phyloP scores from a whole-genome alignment of 805 yeast genomes.

The Wickerhamiella domercqiae region DNA sequence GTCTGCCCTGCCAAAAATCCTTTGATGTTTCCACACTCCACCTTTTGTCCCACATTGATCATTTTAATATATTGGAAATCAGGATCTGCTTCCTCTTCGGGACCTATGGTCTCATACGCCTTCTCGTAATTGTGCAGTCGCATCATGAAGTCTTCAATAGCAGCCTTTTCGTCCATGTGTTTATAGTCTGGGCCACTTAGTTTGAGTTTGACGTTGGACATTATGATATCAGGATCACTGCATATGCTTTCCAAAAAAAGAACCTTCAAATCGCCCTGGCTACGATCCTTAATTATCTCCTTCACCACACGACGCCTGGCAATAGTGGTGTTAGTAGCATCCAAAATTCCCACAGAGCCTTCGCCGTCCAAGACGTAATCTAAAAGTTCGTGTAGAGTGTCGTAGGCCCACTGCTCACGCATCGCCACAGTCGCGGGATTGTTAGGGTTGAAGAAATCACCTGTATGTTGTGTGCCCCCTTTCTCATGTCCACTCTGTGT shows the following conservation, averaged over 20 bases:
- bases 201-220: slow-evolving; percentile 70
- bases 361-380: slow-evolving; percentile 66
- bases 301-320: slow-evolving; percentile 53
- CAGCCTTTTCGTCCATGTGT: slow-evolving; percentile 66
- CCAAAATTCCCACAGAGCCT: slow-evolving; percentile 87
- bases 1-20: slow-evolving; percentile 86
- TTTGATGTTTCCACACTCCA: slow-evolving; percentile 79
- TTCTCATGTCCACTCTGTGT: not conserved
- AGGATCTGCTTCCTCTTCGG: slow-evolving; percentile 44
- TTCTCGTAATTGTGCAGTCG: slow-evolving; percentile 70
- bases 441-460: slow-evolving; percentile 74
- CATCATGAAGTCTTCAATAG: slow-evolving; percentile 67
- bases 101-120: slow-evolving; percentile 84
- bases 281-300: slow-evolving; percentile 25
- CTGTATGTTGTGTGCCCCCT: slow-evolving; percentile 38
- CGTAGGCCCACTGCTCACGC: slow-evolving; percentile 93
- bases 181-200: slow-evolving; percentile 86
- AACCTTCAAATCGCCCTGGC: slow-evolving; percentile 43
- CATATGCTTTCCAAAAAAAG: slow-evolving; percentile 78
- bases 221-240: slow-evolving; percentile 62
- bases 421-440: slow-evolving; percentile 47
- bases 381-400: slow-evolving; percentile 68
- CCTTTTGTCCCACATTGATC: slow-evolving; percentile 91
- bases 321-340: slow-evolving; percentile 79
- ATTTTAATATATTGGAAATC: slow-evolving; percentile 78